Percentiles rank a stretch among this genome's conserved stretches.
Evolutionary conservation across 2,329 filamentous ascomycete species (phyloP).

Genomic region (Diaporthe australafricana): DNA sequence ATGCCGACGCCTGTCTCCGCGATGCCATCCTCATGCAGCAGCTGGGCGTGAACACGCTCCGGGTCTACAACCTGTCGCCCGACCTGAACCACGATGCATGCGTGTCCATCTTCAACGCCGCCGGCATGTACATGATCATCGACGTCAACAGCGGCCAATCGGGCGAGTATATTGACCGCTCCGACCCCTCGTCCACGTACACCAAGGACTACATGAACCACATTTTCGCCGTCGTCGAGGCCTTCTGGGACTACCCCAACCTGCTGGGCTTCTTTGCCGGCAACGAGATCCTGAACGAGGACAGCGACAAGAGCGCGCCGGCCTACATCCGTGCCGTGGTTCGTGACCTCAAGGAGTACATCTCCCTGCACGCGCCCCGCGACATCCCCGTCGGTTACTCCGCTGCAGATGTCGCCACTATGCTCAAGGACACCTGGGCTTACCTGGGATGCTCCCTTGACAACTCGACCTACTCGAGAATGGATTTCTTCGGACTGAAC

Average conservation of each 20-base stretch:
- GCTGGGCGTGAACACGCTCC: slow-evolving; percentile 70
- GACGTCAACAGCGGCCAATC: slow-evolving; percentile 70
- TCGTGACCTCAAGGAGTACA: slow-evolving; percentile 81
- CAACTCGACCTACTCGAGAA: slow-evolving; percentile 64
- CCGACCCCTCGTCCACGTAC: slow-evolving; percentile 61
- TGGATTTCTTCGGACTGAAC: slow-evolving; percentile 80
- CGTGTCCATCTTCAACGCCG: slow-evolving; percentile 70
- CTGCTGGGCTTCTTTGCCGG: slow-evolving; percentile 75
- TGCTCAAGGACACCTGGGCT: slow-evolving; percentile 77
- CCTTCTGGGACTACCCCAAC: slow-evolving; percentile 71
- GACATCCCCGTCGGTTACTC: slow-evolving; percentile 79
- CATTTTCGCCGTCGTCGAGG: slow-evolving; percentile 70
- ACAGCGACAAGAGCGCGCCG: slow-evolving; percentile 67
- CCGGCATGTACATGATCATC: slow-evolving; percentile 57
- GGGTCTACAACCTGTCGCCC: slow-evolving; percentile 72
- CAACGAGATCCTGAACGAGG: slow-evolving; percentile 78
- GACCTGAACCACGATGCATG: slow-evolving; percentile 70
- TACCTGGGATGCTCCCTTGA: slow-evolving; percentile 74
- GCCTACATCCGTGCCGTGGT: slow-evolving; percentile 77
- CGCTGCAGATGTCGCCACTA: slow-evolving; percentile 77
- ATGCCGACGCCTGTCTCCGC: slow-evolving; percentile 59
- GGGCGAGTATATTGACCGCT: slow-evolving; percentile 64
- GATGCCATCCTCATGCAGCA: slow-evolving; percentile 69
- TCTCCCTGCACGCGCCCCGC: slow-evolving; percentile 74
- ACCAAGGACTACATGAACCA: slow-evolving; percentile 66